A percentile compares a stretch with the other conserved stretches of the same genome.
Conservation (phyloP, 306 rosid genomes). For the Cajanus cajan region DNA sequence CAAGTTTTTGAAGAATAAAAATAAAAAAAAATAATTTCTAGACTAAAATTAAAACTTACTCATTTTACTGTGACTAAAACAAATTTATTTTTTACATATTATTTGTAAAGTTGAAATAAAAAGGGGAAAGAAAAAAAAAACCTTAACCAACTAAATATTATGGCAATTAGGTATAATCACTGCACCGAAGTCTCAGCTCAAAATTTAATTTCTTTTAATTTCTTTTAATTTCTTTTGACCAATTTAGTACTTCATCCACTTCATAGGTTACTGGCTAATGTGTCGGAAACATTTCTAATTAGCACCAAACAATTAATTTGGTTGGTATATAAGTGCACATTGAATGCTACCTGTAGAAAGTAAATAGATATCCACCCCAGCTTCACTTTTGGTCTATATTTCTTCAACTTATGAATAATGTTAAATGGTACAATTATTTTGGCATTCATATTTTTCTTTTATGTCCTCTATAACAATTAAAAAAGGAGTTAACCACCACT, state of each 20-base stretch:
- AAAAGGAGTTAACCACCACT: no score
- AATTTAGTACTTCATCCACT: background rate
- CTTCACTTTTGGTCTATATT: background rate
- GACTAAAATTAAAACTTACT: no score
- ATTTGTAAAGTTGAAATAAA: no score
- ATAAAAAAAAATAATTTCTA: no score
- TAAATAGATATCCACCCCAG: background rate
- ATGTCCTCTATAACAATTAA: background rate
- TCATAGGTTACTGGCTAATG: background rate
- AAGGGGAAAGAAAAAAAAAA: no score
- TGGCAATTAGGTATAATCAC: background rate
- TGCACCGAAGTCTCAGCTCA: constrained; percentile 11
- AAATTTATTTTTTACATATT: no score
- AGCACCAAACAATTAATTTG: background rate
- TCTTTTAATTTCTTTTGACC: background rate
- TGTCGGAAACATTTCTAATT: background rate
- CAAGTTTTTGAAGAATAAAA: no score
- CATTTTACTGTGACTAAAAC: no score
- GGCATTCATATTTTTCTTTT: background rate
- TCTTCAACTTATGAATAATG: background rate
- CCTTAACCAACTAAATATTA: no score
- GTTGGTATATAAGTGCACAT: background rate
- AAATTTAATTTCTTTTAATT: background rate
- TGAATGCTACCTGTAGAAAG: background rate
- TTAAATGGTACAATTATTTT: background rate